Conservation (phyloP, 1,284 basidiomycete species). For the Melanopsichium pennsylvanicum region DNA sequence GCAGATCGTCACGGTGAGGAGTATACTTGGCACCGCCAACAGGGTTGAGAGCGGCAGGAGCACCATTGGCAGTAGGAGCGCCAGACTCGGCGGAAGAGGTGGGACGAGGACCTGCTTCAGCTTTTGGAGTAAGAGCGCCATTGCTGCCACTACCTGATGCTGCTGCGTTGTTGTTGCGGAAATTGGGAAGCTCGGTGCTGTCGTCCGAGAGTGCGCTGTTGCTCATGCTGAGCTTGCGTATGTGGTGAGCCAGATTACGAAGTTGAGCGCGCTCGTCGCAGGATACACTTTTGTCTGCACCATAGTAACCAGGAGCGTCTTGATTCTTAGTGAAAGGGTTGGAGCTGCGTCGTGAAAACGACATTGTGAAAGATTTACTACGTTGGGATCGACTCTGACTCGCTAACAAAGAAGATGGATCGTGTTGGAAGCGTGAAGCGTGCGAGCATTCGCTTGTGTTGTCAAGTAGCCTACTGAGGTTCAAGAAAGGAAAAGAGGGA, state of each 20-base stretch:
- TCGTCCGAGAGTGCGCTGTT: conserved; percentile 31
- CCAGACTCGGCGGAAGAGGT: neutral
- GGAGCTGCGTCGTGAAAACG: conserved; percentile 25
- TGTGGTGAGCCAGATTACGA: conserved; percentile 36
- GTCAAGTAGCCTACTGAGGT: no score
- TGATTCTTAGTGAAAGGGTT: conserved; percentile 52
- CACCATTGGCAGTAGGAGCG: neutral
- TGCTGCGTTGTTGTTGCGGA: conserved; percentile 4
- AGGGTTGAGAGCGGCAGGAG: conserved; percentile 8
- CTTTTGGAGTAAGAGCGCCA: conserved; percentile 28
- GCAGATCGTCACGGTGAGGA: conserved; percentile 26
- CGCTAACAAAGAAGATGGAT: no score
- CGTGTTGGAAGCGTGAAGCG: no score
- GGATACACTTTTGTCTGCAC: conserved; percentile 10
- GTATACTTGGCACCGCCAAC: conserved; percentile 28
- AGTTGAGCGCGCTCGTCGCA: conserved; percentile 30
- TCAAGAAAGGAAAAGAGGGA: no score
- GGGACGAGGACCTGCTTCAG: conserved; percentile 18
- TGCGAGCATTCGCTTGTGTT: no score
- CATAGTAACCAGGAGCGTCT: conserved; percentile 39
- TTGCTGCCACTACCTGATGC: conserved; percentile 23
- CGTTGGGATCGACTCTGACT: no score
- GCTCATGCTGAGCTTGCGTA: conserved; percentile 47
- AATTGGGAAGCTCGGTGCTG: conserved; percentile 13
- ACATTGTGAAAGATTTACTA: no score